Base-by-base conservation (phyloP, 139 green algal genomes). In the Chlamydomonas sp. region DNA sequence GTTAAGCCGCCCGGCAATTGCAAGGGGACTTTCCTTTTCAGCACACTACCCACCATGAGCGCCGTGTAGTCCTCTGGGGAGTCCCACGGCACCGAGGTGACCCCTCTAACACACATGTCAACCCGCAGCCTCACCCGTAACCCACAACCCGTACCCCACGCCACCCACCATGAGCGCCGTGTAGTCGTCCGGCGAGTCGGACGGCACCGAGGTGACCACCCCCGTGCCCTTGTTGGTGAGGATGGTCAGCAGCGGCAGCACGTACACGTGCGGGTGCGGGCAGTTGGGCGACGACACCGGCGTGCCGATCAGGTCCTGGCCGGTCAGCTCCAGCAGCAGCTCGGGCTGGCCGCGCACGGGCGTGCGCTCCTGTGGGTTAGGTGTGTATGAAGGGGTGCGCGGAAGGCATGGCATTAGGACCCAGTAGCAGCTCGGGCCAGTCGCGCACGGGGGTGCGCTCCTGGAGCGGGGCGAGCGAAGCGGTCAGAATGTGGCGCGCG, bases 221-320 rank as follows among this genome's bases (percentile, higher is more conserved):
- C 98, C 98, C 0, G 98, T 99, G 87, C 98, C 98, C 93, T 99
- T 99, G 92, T 96, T 96, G 83, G 95, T 99, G 15, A 97, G 93
- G 92, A 99, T 99, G 81, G 97, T 99, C 60, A 99, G 92, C 91
- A 99, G 96, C 4, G 98, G 98, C 85, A 99, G 94, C 83, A 96
- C 94, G 91, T 98, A 99, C 74, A 99, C 97, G 62, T 87, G 87
- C 67, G 97, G 91, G 86, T 98, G 89, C 0, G 83, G 79, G 62
- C 89, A 93, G 85, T 95, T 93, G 63, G 97, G 96, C 5, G 94
- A 93, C 79, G 90, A 89, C 49, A 99, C 86, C 1, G 96, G 95
- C 75, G 95, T 87, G 68, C 98, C 98, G 63, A 99, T 96, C 72
- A 99, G 95, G 92, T 99, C 98, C 74, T 95, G 86, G 31, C 98